phyloP scores from a whole-genome alignment of 352 stramenopile genomes.

The Aphanomyces cochlioides region DNA sequence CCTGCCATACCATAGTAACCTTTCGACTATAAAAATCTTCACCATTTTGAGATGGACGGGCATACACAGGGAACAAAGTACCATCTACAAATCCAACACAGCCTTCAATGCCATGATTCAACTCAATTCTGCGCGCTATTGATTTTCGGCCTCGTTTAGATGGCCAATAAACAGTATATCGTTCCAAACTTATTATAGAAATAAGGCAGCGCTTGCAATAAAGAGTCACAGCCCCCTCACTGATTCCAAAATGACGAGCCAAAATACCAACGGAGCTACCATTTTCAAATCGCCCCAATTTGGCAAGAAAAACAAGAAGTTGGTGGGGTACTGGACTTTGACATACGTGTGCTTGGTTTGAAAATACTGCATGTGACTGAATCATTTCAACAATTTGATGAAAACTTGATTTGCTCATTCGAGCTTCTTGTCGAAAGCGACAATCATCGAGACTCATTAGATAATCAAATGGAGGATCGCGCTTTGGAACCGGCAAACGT shows the following conservation, averaged over 20 bases:
- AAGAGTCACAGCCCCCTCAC: neutral
- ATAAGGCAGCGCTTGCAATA: neutral
- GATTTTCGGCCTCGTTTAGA: neutral
- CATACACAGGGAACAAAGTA: conserved; percentile 23
- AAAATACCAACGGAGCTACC: conserved; percentile 6
- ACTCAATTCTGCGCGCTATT: neutral
- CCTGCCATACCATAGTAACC: conserved; percentile 16
- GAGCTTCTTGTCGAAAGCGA: conserved; percentile 2
- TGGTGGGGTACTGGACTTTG: conserved; percentile 10
- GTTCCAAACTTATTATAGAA: conserved; percentile 4
- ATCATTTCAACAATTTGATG: neutral
- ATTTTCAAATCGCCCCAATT: conserved; percentile 14
- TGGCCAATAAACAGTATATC: conserved; percentile 7
- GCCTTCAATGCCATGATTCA: conserved; percentile 8
- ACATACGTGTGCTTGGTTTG: neutral
- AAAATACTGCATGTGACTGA: neutral
- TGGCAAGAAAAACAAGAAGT: conserved; percentile 13
- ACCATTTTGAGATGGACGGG: conserved; percentile 9
- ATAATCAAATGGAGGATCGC: neutral
- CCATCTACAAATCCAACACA: conserved; percentile 18
- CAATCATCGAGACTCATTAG: neutral
- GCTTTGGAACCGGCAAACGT: neutral
- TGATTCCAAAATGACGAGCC: conserved; percentile 11
- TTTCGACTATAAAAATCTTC: conserved; percentile 18
- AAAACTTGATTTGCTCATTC: neutral